phyloP scores from a whole-genome alignment of 2,329 filamentous ascomycete genomes.

The Colletotrichum caudatum region DNA sequence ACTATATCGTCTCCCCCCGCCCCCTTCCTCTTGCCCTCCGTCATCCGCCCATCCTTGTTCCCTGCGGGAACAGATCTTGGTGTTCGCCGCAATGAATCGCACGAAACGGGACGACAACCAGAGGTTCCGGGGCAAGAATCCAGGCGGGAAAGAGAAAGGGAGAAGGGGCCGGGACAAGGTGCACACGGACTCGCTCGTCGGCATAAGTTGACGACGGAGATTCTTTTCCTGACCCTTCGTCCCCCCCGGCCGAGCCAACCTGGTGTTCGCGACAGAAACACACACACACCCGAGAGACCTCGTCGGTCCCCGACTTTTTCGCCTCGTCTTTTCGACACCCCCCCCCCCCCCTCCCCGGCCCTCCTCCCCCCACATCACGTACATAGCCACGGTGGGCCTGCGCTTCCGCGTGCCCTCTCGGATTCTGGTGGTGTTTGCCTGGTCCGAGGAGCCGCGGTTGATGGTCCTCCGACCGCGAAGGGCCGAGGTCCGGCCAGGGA shows the following conservation, averaged over 20 bases:
- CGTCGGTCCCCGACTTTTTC: neutral
- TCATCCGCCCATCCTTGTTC: neutral
- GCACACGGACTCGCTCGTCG: neutral
- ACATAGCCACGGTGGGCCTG: conserved; percentile 16
- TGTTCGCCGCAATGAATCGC: neutral
- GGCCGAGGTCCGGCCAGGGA: conserved; percentile 1
- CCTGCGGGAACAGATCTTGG: neutral
- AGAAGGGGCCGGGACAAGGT: neutral
- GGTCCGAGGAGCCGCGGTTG: conserved; percentile 6
- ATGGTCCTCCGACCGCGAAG: neutral
- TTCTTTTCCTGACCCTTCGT: too few relatives aligned
- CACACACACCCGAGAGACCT: conserved; percentile 3
- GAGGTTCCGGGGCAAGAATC: too few relatives aligned
- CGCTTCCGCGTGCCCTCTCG: conserved; percentile 1
- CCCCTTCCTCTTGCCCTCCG: neutral
- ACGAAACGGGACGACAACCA: neutral
- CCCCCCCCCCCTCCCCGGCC: too few relatives aligned
- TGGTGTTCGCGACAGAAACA: conserved; percentile 33
- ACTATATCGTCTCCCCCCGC: too few relatives aligned
- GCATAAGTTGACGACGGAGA: neutral
- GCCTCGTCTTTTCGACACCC: neutral
- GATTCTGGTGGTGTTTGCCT: neutral
- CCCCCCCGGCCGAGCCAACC: neutral
- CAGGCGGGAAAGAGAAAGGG: neutral
- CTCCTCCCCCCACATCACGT: neutral